Percentiles rank a stretch among this genome's conserved stretches.
phyloP scores from a whole-genome alignment of 176 grass and related monocot species.

The Musa schizocarpa region DNA sequence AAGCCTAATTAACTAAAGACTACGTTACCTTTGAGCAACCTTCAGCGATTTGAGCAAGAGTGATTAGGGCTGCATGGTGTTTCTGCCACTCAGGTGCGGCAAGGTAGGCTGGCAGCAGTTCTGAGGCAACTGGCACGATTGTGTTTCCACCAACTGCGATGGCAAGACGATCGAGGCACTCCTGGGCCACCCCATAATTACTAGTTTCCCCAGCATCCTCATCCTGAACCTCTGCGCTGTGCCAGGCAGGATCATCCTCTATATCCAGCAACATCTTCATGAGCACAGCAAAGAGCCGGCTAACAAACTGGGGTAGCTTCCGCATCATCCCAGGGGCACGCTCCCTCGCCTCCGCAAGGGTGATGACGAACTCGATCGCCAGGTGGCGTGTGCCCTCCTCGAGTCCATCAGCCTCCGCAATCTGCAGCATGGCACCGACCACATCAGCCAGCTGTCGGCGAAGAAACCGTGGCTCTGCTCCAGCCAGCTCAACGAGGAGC shows the following conservation, averaged over 20 bases:
- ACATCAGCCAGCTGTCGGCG: constrained; percentile 74
- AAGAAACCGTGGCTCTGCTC: constrained; percentile 77
- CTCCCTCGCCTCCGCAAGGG: constrained; percentile 85
- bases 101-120: constrained; percentile 69
- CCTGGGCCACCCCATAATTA: constrained; percentile 90
- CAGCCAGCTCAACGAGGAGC: constrained; percentile 84
- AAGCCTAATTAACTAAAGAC: background rate
- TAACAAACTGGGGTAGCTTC: constrained; percentile 76
- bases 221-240: constrained; percentile 69
- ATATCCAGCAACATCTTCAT: constrained; percentile 98
- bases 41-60: constrained; percentile 95
- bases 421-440: constrained; percentile 79
- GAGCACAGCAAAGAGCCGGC: constrained; percentile 79
- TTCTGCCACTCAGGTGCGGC: constrained; percentile 91
- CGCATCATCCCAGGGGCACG: constrained; percentile 97
- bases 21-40: constrained; percentile 78
- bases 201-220: constrained; percentile 82
- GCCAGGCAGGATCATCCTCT: constrained; percentile 86
- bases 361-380: constrained; percentile 85
- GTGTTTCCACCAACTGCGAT: constrained; percentile 92
- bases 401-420: constrained; percentile 56
- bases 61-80: constrained; percentile 88
- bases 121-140: constrained; percentile 76
- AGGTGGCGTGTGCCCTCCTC: constrained; percentile 90
- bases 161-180: constrained; percentile 84